Conservation (phyloP, 192 early-diverging fungal species). For the Podila verticillata region DNA sequence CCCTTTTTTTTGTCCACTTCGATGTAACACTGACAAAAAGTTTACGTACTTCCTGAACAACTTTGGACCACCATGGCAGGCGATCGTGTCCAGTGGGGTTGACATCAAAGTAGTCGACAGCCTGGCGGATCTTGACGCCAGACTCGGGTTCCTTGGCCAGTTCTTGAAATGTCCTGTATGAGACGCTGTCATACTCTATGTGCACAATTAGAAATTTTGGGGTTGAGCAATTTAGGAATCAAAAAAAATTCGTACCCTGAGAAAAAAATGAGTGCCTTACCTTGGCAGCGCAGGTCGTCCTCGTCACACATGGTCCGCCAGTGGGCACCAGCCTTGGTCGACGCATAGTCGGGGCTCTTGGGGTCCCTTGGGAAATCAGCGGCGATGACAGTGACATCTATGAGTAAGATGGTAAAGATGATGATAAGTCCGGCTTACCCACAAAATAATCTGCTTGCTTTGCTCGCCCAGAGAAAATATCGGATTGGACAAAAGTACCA, state of each 20-base stretch:
- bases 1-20: not conserved
- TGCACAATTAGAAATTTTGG: not conserved
- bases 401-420: not conserved
- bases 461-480: too few species aligned
- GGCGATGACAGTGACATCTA: constrained; percentile 70
- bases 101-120: constrained; percentile 52
- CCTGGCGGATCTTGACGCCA: constrained; percentile 47
- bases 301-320: constrained; percentile 51
- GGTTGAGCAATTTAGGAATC: not conserved
- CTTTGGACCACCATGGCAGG: constrained; percentile 56
- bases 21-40: not conserved
- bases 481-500: constrained; percentile 13
- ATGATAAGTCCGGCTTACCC: not conserved
- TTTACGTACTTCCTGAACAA: constrained; percentile 58
- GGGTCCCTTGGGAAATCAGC: constrained; percentile 63
- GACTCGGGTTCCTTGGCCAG: constrained; percentile 52
- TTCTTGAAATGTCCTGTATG: constrained; percentile 56
- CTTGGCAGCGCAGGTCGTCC: constrained; percentile 40
- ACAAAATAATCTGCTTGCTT: too few species aligned
- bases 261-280: constrained; percentile 16
- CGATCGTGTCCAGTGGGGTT: constrained; percentile 35
- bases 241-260: not conserved
- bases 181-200: constrained; percentile 49
- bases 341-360: constrained; percentile 56
- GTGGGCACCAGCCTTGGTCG: constrained; percentile 62